Evolutionary conservation across 176 grass and related monocot species (phyloP), one percentile per base, ranked within the genome.

Genomic region (barley (Hordeum vulgare)): DNA sequence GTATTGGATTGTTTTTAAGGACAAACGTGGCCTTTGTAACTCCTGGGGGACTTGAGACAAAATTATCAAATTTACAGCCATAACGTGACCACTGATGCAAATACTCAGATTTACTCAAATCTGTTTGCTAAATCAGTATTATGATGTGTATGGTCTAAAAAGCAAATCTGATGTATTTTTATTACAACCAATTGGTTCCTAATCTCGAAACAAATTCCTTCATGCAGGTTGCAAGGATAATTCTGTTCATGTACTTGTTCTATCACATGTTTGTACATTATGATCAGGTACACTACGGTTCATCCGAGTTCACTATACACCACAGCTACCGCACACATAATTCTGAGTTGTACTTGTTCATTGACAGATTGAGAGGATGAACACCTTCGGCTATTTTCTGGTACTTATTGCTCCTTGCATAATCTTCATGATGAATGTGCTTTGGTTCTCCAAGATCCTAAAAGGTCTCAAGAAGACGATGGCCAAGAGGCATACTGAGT

Each of bases 371-470:
- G 71, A 78, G 77, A 81, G 90, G 86, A 91, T 98, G 96, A 83
- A 89, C 54, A 91, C 82, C 45, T 80, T 91, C 70, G 96, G 87
- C 74, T 95, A 82, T 76, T 58, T 93, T 76, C 85, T 98, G 57
- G 45, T 88, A 76, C 88, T 81, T 83, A 47, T 87, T 23, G 89
- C 83, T 6, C 96, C 96, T 18, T 59, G 39, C 58, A 65, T 89
- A 75, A 70, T 98, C 29, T 98, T 89, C 34, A 12, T 83, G 41
- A 98, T 98, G 96, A 98, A 98, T 76, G 18, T 89, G 74, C 70
- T 95, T 49, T 98, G 96, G 96, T 98, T 98, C 86, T 94, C 59
- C 68, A 98, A 98, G 93, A 98, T 98, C 77, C 72, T 98, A 54
- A 93, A 45, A 85, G 96, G 93, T 14, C 85, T 98, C 72, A 93